Evolutionary conservation across 306 rosid genomes (phyloP).

Genomic region (Luffa acutangula): DNA sequence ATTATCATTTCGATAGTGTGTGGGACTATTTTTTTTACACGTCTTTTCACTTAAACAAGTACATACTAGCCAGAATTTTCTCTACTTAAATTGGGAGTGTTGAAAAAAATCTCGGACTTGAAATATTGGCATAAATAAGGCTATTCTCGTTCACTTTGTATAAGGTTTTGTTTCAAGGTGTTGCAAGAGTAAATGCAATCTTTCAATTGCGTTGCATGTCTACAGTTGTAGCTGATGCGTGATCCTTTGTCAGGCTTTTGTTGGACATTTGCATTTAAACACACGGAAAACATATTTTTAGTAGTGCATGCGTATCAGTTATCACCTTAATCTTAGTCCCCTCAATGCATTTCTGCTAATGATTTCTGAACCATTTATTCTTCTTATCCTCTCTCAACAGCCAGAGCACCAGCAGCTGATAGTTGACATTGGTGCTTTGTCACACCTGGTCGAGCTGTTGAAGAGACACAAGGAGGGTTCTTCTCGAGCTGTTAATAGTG

Average conservation of each 20-base stretch:
- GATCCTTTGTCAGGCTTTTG: neutral
- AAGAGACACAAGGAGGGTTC: conserved; percentile 60
- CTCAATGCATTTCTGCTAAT: neutral
- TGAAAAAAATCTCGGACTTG: neutral
- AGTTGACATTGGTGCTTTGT: conserved; percentile 75
- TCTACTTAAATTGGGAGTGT: neutral
- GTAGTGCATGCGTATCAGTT: neutral
- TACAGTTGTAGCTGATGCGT: neutral
- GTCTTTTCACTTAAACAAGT: neutral
- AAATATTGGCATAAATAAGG: neutral
- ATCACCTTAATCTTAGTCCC: neutral
- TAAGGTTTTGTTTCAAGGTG: neutral
- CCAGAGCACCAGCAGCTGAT: conserved; percentile 97
- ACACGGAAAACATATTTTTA: neutral
- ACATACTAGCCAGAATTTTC: neutral
- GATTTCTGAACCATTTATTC: conserved; percentile 26
- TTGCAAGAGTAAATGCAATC: neutral
- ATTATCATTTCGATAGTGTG: neutral
- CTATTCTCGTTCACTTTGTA: neutral
- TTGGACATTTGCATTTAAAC: neutral
- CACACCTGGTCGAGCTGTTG: conserved; percentile 70
- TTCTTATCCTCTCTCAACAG: conserved; percentile 38
- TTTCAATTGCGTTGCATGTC: neutral
- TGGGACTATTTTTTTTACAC: neutral
- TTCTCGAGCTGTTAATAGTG: conserved; percentile 71